Percentiles rank a stretch among this genome's conserved stretches.
phyloP scores from a whole-genome alignment of 2,329 filamentous ascomycete genomes.

The Nannizziopsis barbatae region DNA sequence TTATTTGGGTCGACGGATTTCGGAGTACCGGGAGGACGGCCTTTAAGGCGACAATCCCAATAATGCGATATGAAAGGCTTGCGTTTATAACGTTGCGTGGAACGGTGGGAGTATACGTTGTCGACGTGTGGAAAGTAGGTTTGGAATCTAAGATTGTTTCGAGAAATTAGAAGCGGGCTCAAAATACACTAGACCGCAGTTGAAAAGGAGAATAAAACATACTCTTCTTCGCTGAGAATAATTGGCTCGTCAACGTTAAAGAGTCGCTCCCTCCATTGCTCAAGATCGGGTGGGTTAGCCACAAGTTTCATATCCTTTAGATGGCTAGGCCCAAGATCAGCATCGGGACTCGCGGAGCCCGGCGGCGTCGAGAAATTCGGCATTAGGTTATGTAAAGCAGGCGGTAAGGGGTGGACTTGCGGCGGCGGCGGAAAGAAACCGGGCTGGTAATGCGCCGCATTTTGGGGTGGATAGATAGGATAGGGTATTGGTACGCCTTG shows the following conservation, averaged over 20 bases:
- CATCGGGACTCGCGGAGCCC: conserved; percentile 18
- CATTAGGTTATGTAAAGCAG: neutral
- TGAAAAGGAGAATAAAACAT: conserved; percentile 22
- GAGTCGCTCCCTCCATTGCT: conserved; percentile 58
- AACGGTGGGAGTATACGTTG: conserved; percentile 75
- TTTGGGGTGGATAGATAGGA: neutral
- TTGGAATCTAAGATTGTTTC: conserved; percentile 49
- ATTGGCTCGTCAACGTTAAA: conserved; percentile 67
- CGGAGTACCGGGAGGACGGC: conserved; percentile 63
- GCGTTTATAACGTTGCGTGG: conserved; percentile 68
- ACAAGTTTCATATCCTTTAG: conserved; percentile 43
- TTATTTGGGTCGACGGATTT: conserved; percentile 71
- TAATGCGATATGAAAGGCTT: conserved; percentile 76
- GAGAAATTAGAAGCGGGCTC: neutral
- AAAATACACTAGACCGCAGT: neutral
- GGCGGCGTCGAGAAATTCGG: conserved; percentile 5
- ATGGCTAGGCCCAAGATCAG: conserved; percentile 16
- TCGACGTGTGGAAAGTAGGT: conserved; percentile 76
- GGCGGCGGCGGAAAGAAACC: neutral
- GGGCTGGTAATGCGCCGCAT: neutral
- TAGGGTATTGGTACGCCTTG: neutral
- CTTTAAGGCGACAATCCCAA: conserved; percentile 74
- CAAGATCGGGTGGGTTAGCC: conserved; percentile 55
- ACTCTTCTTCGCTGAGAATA: conserved; percentile 63
- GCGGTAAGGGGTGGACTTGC: neutral